Conservation (phyloP, 805 yeast genomes). For the Starmerella stellata region DNA sequence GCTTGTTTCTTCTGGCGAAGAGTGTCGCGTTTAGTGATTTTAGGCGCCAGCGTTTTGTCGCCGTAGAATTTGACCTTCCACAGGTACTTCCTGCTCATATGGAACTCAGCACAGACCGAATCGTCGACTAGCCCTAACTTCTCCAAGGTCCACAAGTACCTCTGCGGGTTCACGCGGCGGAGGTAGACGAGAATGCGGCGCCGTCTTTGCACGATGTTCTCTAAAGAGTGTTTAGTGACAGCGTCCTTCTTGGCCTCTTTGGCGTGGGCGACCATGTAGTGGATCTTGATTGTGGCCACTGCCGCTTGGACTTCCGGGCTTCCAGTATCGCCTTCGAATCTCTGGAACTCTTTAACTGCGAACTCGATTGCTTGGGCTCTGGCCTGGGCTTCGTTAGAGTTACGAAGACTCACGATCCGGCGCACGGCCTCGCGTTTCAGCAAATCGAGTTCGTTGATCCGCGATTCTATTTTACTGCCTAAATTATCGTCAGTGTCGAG, state of each 20-base stretch:
- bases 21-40: conserved; percentile 19
- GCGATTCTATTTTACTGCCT: conserved; percentile 12
- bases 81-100: conserved; percentile 22
- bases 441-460: conserved; percentile 24
- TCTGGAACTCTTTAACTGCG: conserved; percentile 64
- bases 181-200: conserved; percentile 67
- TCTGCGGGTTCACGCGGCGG: conserved; percentile 60
- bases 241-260: conserved; percentile 55
- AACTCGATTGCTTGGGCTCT: conserved; percentile 39
- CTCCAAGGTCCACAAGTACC: conserved; percentile 69
- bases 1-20: conserved; percentile 14
- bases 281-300: conserved; percentile 61
- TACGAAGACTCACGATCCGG: conserved; percentile 57
- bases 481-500: conserved; percentile 13
- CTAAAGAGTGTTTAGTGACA: conserved; percentile 46
- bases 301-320: conserved; percentile 96
- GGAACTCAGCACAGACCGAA: conserved; percentile 57
- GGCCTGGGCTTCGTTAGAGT: conserved; percentile 42
- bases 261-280: conserved; percentile 57
- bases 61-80: conserved; percentile 24
- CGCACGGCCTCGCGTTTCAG: conserved; percentile 47
- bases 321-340: conserved; percentile 81
- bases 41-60: conserved; percentile 23
- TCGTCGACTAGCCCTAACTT: conserved; percentile 77
- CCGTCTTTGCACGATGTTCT: conserved; percentile 77